phyloP scores from a whole-genome alignment of 1,284 basidiomycete genomes.

The Fomitopsis schrenkii region DNA sequence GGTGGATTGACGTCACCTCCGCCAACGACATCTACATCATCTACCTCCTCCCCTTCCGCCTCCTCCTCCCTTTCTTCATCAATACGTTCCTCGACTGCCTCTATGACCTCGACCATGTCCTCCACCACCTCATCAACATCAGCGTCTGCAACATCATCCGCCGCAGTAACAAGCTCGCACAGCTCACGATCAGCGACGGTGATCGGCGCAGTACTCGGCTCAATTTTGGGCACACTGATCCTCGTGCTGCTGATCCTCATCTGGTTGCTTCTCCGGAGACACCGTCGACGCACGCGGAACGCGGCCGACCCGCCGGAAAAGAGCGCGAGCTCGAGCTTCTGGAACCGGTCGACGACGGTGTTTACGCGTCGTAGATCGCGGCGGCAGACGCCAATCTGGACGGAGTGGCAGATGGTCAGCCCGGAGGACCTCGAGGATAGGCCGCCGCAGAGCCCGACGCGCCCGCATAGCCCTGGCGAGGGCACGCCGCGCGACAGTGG shows the following conservation, averaged over 20 bases:
- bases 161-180: slow-evolving; percentile 16
- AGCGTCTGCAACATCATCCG: slow-evolving; percentile 13
- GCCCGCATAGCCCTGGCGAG: slow-evolving; percentile 44
- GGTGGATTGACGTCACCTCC: slow-evolving; percentile 43
- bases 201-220: slow-evolving; percentile 32
- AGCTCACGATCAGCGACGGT: slow-evolving; percentile 24
- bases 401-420: slow-evolving; percentile 47
- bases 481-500: slow-evolving; percentile 63
- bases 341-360: slow-evolving; percentile 26
- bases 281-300: slow-evolving; percentile 20
- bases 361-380: slow-evolving; percentile 15
- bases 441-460: not conserved
- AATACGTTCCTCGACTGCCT: slow-evolving; percentile 10
- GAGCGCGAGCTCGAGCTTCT: slow-evolving; percentile 24
- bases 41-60: slow-evolving; percentile 16
- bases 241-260: slow-evolving; percentile 49
- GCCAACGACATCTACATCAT: slow-evolving; percentile 24
- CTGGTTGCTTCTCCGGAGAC: slow-evolving; percentile 46
- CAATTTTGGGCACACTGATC: slow-evolving; percentile 33
- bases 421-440: slow-evolving; percentile 26
- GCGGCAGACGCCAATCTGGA: slow-evolving; percentile 42
- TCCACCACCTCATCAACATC: slow-evolving; percentile 14
- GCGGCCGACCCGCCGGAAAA: slow-evolving; percentile 19
- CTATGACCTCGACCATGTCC: slow-evolving; percentile 24
- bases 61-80: slow-evolving; percentile 6